Evolutionary conservation across 805 yeast genomes (phyloP), one percentile per base, ranked within the genome.

Genomic region (Huiozyma sinensis): DNA sequence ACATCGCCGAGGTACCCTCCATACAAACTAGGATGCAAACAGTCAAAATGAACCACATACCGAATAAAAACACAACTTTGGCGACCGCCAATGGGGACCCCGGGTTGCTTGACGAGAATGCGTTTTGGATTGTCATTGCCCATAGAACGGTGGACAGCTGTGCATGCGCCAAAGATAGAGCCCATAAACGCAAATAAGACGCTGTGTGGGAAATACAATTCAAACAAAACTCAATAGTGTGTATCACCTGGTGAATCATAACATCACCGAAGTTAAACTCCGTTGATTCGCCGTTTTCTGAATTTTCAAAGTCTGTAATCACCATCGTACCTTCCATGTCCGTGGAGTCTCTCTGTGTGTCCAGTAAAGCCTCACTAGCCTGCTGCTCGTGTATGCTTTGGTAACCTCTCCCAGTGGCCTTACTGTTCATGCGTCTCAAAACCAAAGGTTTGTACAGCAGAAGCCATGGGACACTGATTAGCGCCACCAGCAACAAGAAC

Each of bases 1-100:
- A 75, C 98, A 92, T 92, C 33, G 98, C 98, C 28, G 97, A 87
- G 0, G 99, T 92, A 47, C 98, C 99, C 67, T 92, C 99, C 99
- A 92, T 92, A 43, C 84, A 70, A 10, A 92, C 97, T 58, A 92
- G 73, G 54, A 92, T 87, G 57, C 86, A 83, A 28, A 89, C 90
- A 0, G 98, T 90, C 49, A 92, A 70, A 3, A 77, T 77, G 63
- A 92, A 88, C 99, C 99, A 92, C 83, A 92, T 79, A 24, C 83
- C 95, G 63, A 92, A 92, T 60, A 92, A 67, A 27, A 83, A 58
- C 34, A 89, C 92, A 1, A 86, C 79, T 73, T 77, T 78, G 28
- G 81, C 50, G 1, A 87, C 83, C 9, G 95, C 95, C 5, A 71
- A 54, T 3, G 81, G 70, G 41, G 72, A 68, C 6, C 77, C 75